Base-by-base conservation (phyloP, 2,329 filamentous ascomycete genomes). In the Ramularia collo-cygni region DNA sequence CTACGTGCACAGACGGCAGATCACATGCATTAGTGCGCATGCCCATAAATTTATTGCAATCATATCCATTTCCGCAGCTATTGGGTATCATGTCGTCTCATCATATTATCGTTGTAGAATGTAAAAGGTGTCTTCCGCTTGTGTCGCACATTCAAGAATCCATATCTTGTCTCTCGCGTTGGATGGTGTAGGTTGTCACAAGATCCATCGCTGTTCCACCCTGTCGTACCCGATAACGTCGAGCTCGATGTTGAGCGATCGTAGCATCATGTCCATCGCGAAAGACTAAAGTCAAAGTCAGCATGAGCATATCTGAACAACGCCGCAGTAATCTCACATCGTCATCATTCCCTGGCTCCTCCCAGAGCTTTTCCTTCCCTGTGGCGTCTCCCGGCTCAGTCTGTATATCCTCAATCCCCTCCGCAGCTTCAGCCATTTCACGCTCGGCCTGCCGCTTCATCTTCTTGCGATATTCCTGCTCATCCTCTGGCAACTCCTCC, bases 201-300 rank as follows among this genome's bases (percentile, higher is more conserved):
- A 19, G 1, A 70, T 61, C 80, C 80, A 84, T 55, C 66, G 65
- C 56, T 81, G 74, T 38, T 64, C 59, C 9, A 65, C 59, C 42
- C 69, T 68, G 58, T 81, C 77, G 56, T 75, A 83, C 4, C 79
- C 80, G 48, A 85, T 79, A n/a, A 75, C 55, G 35, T 70, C 64
- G 4, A 76, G 60, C 40, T 82, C 77, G 41, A 84, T 74, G 52
- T 81, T 79, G 43, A 84, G 63, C 19, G 71, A 76, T 48, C 71
- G 72, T 12, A 85, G 67, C 80, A 84, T 83, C 71, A 76, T 77
- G 34, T 74, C 77, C 72, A 85, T 81, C 9, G 77, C 82, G 53
- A 83, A 83, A 9, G 71, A 72, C 77, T 79, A 49, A 5, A 29
- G 21, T 10, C 7, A 26, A 3, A 17, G 38, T 47, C 8, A 41